phyloP scores from a whole-genome alignment of 257 asterid genomes.

The Solanum sejunctum region DNA sequence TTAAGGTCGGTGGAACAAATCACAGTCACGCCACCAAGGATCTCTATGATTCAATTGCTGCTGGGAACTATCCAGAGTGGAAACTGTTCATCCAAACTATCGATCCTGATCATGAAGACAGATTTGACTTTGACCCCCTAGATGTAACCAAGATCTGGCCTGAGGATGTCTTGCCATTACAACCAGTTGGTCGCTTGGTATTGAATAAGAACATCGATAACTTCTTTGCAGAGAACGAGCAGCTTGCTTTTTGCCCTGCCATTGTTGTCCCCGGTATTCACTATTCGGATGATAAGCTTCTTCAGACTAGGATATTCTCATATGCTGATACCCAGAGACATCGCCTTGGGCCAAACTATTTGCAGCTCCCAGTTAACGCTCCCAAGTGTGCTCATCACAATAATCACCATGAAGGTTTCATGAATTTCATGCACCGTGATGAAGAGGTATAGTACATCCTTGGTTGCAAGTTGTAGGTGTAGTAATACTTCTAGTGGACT shows the following conservation, averaged over 20 bases:
- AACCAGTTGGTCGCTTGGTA: constrained; percentile 95
- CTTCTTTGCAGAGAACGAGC: constrained; percentile 46
- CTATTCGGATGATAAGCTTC: constrained; percentile 38
- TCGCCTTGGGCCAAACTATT: constrained; percentile 45
- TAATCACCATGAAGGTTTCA: constrained; percentile 37
- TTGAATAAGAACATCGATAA: constrained; percentile 86
- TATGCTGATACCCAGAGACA: constrained; percentile 40
- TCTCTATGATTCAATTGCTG: constrained; percentile 79
- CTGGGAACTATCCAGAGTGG: constrained; percentile 96
- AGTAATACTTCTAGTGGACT: neutral
- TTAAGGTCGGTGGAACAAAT: constrained; percentile 75
- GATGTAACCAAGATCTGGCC: constrained; percentile 98
- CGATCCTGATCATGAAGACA: constrained; percentile 80
- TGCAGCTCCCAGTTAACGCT: constrained; percentile 43
- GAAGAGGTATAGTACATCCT: constrained; percentile 29
- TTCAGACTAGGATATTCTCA: constrained; percentile 34
- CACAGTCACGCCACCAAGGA: constrained; percentile 98
- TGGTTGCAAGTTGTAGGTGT: neutral
- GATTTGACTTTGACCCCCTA: constrained; percentile 89
- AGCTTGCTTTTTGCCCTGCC: constrained; percentile 45
- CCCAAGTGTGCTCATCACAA: constrained; percentile 44
- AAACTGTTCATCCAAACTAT: constrained; percentile 82
- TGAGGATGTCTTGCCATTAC: constrained; percentile 83
- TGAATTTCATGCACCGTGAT: constrained; percentile 44
- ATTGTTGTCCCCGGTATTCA: constrained; percentile 35